Evolutionary conservation across 352 stramenopile species (phyloP).

Genomic region (Phytophthora cactorum): DNA sequence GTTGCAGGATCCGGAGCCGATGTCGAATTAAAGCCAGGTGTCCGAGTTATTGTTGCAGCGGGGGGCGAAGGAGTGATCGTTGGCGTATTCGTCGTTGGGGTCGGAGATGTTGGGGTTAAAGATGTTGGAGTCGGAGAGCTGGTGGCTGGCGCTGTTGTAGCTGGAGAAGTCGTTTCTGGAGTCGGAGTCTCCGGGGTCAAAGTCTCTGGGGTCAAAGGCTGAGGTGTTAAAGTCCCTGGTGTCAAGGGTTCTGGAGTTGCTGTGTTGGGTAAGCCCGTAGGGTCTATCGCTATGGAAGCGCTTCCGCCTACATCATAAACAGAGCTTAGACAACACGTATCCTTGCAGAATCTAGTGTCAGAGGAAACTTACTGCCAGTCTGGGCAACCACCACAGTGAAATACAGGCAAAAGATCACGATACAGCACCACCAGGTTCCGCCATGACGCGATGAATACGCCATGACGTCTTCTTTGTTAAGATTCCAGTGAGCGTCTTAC

Average conservation of each 20-base stretch:
- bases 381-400: background rate
- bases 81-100: background rate
- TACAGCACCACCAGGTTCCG: background rate
- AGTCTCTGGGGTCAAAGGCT: background rate
- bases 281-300: conserved; percentile 3
- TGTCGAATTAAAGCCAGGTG: background rate
- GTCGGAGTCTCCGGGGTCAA: background rate
- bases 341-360: background rate
- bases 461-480: background rate
- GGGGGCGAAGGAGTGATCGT: background rate
- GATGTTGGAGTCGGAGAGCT: background rate
- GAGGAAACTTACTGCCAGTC: background rate
- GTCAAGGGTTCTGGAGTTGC: background rate
- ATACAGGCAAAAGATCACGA: background rate
- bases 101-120: background rate
- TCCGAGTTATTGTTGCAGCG: background rate
- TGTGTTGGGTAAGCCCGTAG: background rate
- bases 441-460: background rate
- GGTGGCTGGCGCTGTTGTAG: background rate
- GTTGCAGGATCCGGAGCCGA: conserved; percentile 1
- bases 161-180: conserved; percentile 6
- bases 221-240: background rate
- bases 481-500: background rate
- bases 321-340: background rate
- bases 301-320: background rate